Percentiles rank a stretch among this genome's conserved stretches.
Conservation (phyloP, 257 asterid species). For the Solanum pimpinellifolium region DNA sequence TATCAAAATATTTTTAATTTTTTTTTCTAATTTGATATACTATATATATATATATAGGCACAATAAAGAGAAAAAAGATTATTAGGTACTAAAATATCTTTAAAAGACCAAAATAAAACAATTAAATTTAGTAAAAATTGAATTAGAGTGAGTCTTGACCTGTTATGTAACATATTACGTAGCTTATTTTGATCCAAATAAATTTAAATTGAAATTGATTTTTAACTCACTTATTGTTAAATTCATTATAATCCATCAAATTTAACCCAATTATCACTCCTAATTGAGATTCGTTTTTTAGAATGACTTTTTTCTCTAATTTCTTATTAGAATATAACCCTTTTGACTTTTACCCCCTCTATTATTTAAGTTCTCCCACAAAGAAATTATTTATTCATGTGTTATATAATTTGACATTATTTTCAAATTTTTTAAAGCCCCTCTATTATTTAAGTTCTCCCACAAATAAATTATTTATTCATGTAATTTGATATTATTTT, state of each 20-base stretch:
- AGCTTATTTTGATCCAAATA: background rate
- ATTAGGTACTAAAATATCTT: no score
- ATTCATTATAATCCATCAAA: no score
- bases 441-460: background rate
- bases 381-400: background rate
- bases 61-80: no score
- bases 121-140: no score
- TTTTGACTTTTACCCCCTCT: background rate
- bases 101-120: background rate
- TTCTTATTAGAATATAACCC: background rate
- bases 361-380: no score
- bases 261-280: background rate
- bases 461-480: no score
- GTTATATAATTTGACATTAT: no score
- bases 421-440: background rate
- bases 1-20: no score
- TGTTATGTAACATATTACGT: background rate
- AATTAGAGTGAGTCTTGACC: background rate
- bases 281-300: background rate
- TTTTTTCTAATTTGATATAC: background rate
- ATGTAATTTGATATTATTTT: background rate
- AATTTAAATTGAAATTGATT: no score
- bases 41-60: no score
- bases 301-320: fast-evolving
- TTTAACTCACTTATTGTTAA: background rate